These are phyloP conservation scores for Eimeria praecox DNA, from an alignment of 169 alveolate species.

Conservation along the genomic window DNA sequence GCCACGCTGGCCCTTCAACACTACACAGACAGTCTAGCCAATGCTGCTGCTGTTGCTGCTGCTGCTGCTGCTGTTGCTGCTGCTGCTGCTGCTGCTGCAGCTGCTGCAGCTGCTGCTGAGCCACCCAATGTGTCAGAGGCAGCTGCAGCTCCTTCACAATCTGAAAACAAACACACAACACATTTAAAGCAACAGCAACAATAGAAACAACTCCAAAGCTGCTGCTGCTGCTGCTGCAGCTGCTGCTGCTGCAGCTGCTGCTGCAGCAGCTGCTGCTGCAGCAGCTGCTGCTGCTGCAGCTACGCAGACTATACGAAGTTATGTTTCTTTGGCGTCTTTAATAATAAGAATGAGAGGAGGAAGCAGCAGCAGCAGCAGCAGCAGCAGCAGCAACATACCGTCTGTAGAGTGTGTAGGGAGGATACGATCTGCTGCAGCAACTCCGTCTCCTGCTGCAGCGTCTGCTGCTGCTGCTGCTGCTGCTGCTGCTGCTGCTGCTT, in stretches of 20 bases:
- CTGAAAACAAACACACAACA: neutral
- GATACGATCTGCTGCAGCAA: conserved; percentile 57
- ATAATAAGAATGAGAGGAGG: too few species aligned
- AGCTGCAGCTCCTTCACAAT: conserved; percentile 35
- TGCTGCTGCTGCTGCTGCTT: conserved; percentile 70
- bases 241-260: neutral
- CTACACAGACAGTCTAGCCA: conserved; percentile 39
- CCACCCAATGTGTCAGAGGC: conserved; percentile 26
- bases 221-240: conserved; percentile 4
- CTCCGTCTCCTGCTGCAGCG: conserved; percentile 36
- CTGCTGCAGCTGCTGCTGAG: conserved; percentile 37
- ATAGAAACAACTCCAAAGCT: neutral
- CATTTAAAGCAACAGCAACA: neutral
- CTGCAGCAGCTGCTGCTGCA: neutral
- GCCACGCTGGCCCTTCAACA: conserved; percentile 5
- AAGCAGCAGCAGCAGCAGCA: neutral
- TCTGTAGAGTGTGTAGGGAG: conserved; percentile 21
- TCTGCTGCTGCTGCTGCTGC: conserved; percentile 54
- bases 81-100: conserved; percentile 63
- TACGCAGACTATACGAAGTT: neutral
- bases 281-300: conserved; percentile 36
- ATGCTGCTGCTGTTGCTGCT: conserved; percentile 55
- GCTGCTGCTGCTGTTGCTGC: conserved; percentile 35
- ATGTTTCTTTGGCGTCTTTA: too few species aligned
- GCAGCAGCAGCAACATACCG: neutral